These are phyloP conservation scores for Biscutella laevigata DNA, from an alignment of 441 rosid genomes.

Conservation along the genomic window DNA sequence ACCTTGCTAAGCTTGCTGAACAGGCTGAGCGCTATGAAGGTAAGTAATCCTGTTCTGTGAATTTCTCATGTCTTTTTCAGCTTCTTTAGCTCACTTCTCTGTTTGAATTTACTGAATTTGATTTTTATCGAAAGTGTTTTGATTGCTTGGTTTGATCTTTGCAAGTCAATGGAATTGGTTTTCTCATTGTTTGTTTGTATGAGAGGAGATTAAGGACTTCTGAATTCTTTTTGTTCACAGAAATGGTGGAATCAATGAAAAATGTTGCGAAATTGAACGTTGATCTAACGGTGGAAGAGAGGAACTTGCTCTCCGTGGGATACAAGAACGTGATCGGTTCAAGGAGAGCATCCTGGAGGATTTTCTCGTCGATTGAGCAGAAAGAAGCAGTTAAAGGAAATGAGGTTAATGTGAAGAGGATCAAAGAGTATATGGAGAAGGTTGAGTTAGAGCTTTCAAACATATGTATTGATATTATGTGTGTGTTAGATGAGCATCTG, in stretches of 20 bases:
- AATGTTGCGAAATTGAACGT: slow-evolving; percentile 34
- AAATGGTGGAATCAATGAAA: slow-evolving; percentile 72
- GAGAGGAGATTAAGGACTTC: neutral
- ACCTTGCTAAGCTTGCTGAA: slow-evolving; percentile 58
- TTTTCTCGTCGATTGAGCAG: slow-evolving; percentile 69
- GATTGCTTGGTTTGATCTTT: slow-evolving; percentile 1
- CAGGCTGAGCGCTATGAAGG: slow-evolving; percentile 72
- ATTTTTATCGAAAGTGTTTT: neutral
- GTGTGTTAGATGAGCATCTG: slow-evolving; percentile 49
- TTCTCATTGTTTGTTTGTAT: neutral
- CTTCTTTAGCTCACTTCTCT: neutral
- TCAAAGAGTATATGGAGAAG: slow-evolving; percentile 55
- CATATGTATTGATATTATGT: slow-evolving; percentile 56
- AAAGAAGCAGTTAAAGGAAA: slow-evolving; percentile 67
- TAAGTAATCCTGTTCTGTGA: slow-evolving; percentile 4
- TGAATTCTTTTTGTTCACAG: too few relatives aligned
- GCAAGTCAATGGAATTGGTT: neutral
- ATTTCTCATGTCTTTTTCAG: neutral
- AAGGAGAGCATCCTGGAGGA: slow-evolving; percentile 69
- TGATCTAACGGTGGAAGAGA: slow-evolving; percentile 65
- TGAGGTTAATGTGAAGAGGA: slow-evolving; percentile 42
- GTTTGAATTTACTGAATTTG: neutral
- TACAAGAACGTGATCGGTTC: slow-evolving; percentile 77
- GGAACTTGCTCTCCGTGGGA: slow-evolving; percentile 66
- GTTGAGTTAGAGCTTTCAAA: slow-evolving; percentile 58